Evolutionary conservation across 495 filamentous ascomycete species (phyloP).

Genomic region (Penicillium canariense): DNA sequence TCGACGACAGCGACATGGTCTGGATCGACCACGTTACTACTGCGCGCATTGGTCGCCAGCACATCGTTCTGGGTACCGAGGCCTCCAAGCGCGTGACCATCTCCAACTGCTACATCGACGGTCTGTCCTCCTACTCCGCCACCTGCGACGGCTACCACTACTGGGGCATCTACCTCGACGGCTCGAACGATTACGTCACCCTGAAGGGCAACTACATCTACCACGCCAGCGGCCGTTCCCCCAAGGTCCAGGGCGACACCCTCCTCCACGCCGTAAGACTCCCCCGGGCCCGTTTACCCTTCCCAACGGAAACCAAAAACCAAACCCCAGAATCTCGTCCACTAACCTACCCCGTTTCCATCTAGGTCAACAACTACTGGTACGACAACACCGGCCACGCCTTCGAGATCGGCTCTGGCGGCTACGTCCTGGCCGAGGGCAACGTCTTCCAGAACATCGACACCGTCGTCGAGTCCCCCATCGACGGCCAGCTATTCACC

Average conservation of each 20-base stretch:
- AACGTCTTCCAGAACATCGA: constrained; percentile 56
- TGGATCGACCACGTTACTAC: constrained; percentile 52
- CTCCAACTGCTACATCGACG: constrained; percentile 48
- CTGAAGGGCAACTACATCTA: constrained; percentile 50
- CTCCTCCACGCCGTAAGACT: constrained; percentile 39
- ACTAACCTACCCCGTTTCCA: not conserved
- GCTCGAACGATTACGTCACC: constrained; percentile 41
- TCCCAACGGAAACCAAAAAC: not conserved
- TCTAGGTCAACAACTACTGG: constrained; percentile 62
- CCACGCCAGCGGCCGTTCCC: constrained; percentile 41
- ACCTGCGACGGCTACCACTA: constrained; percentile 48
- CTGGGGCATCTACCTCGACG: constrained; percentile 46
- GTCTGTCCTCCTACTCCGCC: constrained; percentile 36
- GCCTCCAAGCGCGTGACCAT: constrained; percentile 44
- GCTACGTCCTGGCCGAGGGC: constrained; percentile 55
- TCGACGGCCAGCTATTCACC: constrained; percentile 45
- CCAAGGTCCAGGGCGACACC: constrained; percentile 44
- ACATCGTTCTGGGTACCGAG: constrained; percentile 41
- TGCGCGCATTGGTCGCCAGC: constrained; percentile 45
- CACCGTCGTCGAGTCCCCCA: constrained; percentile 24
- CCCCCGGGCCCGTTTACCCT: not conserved
- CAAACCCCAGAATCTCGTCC: too few species aligned
- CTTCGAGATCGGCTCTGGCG: constrained; percentile 53
- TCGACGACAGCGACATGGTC: constrained; percentile 41
- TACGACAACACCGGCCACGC: constrained; percentile 51